Evolutionary conservation across 2,329 filamentous ascomycete genomes (phyloP), one percentile per base, ranked within the genome.

Genomic region (Phyllosticta paracitricarpa): DNA sequence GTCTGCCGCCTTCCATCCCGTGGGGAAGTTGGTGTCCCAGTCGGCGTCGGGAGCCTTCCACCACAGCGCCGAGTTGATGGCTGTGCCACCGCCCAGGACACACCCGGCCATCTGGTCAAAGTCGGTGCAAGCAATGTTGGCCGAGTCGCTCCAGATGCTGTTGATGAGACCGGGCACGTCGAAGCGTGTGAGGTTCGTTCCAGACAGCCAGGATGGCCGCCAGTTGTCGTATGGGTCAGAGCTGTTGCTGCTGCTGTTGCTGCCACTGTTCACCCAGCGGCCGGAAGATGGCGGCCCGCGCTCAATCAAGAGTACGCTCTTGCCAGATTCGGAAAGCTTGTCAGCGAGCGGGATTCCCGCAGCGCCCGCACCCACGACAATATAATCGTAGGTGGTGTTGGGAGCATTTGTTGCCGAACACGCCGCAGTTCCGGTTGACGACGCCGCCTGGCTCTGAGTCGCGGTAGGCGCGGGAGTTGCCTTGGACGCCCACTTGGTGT

Each of bases 81-180:
- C 82, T 14, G 84, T 82, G 7, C 84, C 84, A 61, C 87, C 87
- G 56, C 87, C 87, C 2, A 89, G 79, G 53, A 89, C 78, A 64
- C 87, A 89, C 14, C 86, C 87, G 12, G 85, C 84, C 84, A 89
- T 88, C 67, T 87, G 84, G 64, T 87, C 85, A n/a, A 83, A 84
- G 70, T 89, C 87, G 1, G 79, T 80, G 72, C 87, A 89, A 40
- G 83, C 82, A 66, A 88, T 84, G 28, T 84, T 85, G 3, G 77
- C 77, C 9, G 82, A 84, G 67, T 87, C 80, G 3, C 78, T 74
- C 81, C 84, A 88, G 65, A 89, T 87, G 72, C 88, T 78, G 70
- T 89, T 89, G 71, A 84, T 88, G 63, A 89, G 81, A 60, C 86
- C 85, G 0, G 87, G 87, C 4, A 89, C 82, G 67, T 89, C 87